Evolutionary conservation across 148 eudicot species (phyloP), one percentile per base, ranked within the genome.

Genomic region (Rhododendron molle): DNA sequence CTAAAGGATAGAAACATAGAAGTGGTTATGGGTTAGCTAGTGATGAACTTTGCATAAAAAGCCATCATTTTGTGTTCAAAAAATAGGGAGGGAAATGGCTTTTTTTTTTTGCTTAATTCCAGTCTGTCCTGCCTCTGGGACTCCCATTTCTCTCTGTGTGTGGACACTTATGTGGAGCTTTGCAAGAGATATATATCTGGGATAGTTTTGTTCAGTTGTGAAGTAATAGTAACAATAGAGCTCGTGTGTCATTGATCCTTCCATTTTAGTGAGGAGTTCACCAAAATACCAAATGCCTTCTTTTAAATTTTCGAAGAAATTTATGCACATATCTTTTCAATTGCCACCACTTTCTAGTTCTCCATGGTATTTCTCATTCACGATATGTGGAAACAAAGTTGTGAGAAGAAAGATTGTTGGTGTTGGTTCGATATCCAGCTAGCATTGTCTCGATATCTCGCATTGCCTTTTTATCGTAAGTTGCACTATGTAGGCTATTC

Each of bases 1-100:
- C 60, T 20, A 18, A 71, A 81, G 94, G 93, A 9, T 10, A 67
- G 12, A 2, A 62, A 62, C 13, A 78, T 1, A 4, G 32, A 21
- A 16, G 49, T 43, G 21, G 7, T 40, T 60, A 9, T 46, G 11
- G 2, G 26, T 80, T 23, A 85, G 36, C n/a, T 28, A 26, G n/a
- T 18, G 8, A 1, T 7, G 7, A 49, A 8, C 3, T 81, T 81
- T 18, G 34, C 32, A 36, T 20, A 30, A 40, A 83, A 18, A 26
- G 16, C 43, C 30, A 58, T 65, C 2, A 23, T 26, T 65, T 62
- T 58, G 16, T 21, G 15, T 10, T 58, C 49, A 4, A 56, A 23
- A 62, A 4, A 11, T 28, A 12, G 71, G 21, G 15, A 14, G 13
- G 5, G 21, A 32, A 54, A 54, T 32, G 8, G 21, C 23, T 10